A percentile compares a stretch with the other conserved stretches of the same genome.
Conservation (phyloP, 768 basidiomycete species). For the Mycena galopus region DNA sequence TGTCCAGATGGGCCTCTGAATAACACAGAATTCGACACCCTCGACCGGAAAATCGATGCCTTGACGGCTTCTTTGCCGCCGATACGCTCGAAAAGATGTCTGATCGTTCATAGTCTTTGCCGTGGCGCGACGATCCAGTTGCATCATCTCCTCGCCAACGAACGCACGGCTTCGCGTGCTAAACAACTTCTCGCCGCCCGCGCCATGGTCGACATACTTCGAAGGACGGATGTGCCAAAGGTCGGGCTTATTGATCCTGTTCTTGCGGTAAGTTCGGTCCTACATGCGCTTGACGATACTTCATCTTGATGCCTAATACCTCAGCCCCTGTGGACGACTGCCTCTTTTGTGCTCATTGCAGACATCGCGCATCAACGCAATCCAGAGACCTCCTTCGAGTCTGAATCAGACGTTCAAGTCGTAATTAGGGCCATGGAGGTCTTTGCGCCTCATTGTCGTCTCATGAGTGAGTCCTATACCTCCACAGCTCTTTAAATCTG, state of each 20-base stretch:
- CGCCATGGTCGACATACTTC: constrained; percentile 14
- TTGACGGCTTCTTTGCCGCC: constrained; percentile 15
- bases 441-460: constrained; percentile 21
- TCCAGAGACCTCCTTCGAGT: too few species aligned
- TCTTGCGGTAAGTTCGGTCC: constrained; percentile 20
- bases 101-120: constrained; percentile 43
- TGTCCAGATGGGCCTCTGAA: not conserved
- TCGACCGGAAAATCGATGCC: constrained; percentile 31
- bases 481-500: not conserved
- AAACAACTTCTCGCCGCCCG: constrained; percentile 15
- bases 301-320: too few species aligned
- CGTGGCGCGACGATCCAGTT: constrained; percentile 44
- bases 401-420: not conserved
- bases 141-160: constrained; percentile 33
- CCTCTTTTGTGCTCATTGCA: constrained; percentile 7
- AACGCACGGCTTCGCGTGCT: constrained; percentile 13
- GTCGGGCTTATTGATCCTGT: constrained; percentile 26
- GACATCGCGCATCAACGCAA: not conserved
- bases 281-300: too few species aligned
- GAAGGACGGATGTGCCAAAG: constrained; percentile 7
- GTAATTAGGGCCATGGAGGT: constrained; percentile 18
- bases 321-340: constrained; percentile 20
- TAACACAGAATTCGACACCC: constrained; percentile 39
- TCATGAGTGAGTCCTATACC: constrained; percentile 14
- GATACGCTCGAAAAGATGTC: constrained; percentile 17